Evolutionary conservation across 306 rosid genomes (phyloP), one percentile per base, ranked within the genome.

Genomic region (Quillaja saponaria): DNA sequence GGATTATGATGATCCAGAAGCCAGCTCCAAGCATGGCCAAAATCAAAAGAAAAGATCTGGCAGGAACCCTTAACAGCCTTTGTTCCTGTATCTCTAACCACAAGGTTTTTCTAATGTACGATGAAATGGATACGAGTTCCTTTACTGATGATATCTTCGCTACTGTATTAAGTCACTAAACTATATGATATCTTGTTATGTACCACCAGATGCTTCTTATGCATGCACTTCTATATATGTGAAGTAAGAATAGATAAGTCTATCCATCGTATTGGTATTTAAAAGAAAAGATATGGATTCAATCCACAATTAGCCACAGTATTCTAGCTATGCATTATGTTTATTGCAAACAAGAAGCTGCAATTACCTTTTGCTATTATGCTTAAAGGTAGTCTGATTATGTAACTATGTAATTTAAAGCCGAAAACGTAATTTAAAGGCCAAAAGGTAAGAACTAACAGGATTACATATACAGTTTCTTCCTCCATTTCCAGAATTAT

Each of bases 1-100:
- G 66, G 96, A 89, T 63, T 89, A 89, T 40, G 96, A 86, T 34
- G 81, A 84, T 20, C 82, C 82, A 55, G 85, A 81, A 66, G 45
- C 89, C 31, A 89, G 82, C 67, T 64, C 66, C 10, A 86, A 39
- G 74, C 96, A 89, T 54, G 82, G 34, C 4, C 31, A 2, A 1
- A 3, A 70, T 11, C 78, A 78, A 13, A 33, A 65, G 55, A 81
- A 54, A 80, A 85, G 21, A 67, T 87, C 96, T 51, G 84, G 94
- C 49, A 82, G 73, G 85, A 77, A 80, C 69, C 80, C 68, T 67
- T 86, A 62, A 86, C 21, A 15, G 54, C 33, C 66, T 67, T 19
- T 16, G 44, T 8, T 25, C 31, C 21, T 13, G 10, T 19, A 7
- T 28, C 73, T 53, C 55, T 39, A 21, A 53, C 56, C 64, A 44